Base-by-base conservation (phyloP, 2,329 filamentous ascomycete genomes). In the Fusarium torulosum region DNA sequence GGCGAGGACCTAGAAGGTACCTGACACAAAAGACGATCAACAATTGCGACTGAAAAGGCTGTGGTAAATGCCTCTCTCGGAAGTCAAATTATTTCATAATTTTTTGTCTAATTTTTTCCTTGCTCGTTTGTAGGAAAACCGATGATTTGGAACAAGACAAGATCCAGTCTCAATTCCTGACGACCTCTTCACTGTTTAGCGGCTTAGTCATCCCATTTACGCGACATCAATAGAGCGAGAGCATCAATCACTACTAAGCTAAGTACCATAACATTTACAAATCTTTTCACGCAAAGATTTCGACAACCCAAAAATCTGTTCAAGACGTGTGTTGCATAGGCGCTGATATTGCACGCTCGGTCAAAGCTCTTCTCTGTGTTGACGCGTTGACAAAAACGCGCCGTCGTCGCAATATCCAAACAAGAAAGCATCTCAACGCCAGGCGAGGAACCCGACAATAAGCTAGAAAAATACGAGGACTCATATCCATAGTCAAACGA, bases 371-470 rank as follows among this genome's bases (percentile, higher is more conserved):
- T 10, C 20, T 59, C 35, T 33, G 17, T 27, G 20, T 19, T 21
- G 17, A 37, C 54, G 41, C 23, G 31, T 23, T 17, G 7, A 25
- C 14, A 14, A 25, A 44, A 17, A 59, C 60, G 52, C 60, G 60
- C 44, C 31, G 31, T 25, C 14, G 41, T 20, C 23, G 40, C 33
- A 33, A 38, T 11, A 53, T 9, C 37, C 21, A 20, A 27, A 40
- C n/a, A 25, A 33, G 11, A 41, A 7, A 31, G 8, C 20, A 53
- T 14, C 17, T 31, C 11, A 44, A 21, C 27, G 15, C 29, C 15
- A 19, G 20, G 20, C 20, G 23, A 43, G 14, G 25, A 62, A 25
- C 40, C n/a, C 44, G 19, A 8, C 29, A n/a, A 7, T 11, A 43
- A n/a, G 20, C 21, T 19, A 35, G n/a, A 19, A 25, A 8, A 25